These are phyloP conservation scores for Heritiera littoralis DNA, from an alignment of 345 rosid genomes.

Conservation along the genomic window DNA sequence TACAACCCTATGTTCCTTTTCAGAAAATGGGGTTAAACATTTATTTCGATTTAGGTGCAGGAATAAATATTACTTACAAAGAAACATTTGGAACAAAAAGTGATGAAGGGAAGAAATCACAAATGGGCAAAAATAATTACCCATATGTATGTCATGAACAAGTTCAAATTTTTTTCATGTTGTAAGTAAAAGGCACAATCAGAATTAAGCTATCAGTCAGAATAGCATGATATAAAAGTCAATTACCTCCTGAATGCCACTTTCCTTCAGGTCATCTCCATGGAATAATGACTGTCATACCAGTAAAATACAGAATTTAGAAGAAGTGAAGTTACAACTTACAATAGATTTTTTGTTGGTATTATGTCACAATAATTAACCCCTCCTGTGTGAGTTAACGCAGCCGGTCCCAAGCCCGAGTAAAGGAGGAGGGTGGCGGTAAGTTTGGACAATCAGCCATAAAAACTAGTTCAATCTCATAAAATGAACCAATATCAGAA, in stretches of 20 bases:
- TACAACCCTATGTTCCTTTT: neutral
- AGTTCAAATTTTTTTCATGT: neutral
- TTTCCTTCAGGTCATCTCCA: constrained; percentile 80
- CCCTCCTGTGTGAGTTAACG: too few species aligned
- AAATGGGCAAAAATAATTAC: neutral
- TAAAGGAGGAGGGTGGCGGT: too few species aligned
- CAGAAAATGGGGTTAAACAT: neutral
- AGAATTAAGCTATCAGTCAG: constrained; percentile 21
- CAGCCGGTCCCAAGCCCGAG: too few species aligned
- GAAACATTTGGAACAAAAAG: neutral
- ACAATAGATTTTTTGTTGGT: neutral
- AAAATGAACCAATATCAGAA: too few species aligned
- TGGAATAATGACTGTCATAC: constrained; percentile 66
- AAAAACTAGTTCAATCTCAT: too few species aligned
- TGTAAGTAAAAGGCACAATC: constrained; percentile 2
- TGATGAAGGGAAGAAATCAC: neutral
- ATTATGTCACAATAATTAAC: neutral
- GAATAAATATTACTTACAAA: neutral
- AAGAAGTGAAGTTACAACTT: neutral
- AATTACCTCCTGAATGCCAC: constrained; percentile 84
- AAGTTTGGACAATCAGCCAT: too few species aligned
- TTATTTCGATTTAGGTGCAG: neutral
- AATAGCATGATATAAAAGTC: constrained; percentile 20
- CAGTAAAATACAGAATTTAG: constrained; percentile 29
- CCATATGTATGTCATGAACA: neutral